Conservation (phyloP, 257 asterid genomes). For the Nicotiana noctiflora region DNA sequence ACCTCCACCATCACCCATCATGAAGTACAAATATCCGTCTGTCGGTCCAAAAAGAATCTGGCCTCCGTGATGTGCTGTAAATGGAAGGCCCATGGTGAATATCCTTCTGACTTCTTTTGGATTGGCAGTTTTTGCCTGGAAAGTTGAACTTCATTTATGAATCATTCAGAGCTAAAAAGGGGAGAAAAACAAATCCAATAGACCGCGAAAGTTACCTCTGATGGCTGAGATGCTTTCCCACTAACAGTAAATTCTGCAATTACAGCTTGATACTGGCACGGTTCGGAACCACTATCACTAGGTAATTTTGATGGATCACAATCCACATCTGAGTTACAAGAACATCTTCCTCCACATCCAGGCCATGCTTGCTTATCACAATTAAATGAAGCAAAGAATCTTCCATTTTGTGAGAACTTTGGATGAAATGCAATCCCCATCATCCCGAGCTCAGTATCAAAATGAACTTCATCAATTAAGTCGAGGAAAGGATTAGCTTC, state of each 20-base stretch:
- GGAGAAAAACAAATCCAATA: neutral
- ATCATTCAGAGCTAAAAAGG: neutral
- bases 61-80: constrained; percentile 68
- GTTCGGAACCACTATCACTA: constrained; percentile 57
- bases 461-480: constrained; percentile 61
- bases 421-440: constrained; percentile 87
- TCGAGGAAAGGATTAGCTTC: constrained; percentile 64
- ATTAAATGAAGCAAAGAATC: constrained; percentile 70
- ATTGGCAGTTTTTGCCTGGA: constrained; percentile 56
- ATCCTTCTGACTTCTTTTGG: constrained; percentile 77
- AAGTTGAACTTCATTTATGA: neutral
- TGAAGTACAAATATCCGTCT: constrained; percentile 86
- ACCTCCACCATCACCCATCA: constrained; percentile 97
- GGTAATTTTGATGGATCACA: constrained; percentile 64
- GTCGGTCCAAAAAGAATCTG: constrained; percentile 89
- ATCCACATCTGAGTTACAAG: constrained; percentile 63
- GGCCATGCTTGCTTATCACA: constrained; percentile 87
- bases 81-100: constrained; percentile 92
- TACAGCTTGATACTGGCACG: constrained; percentile 76
- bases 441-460: constrained; percentile 71
- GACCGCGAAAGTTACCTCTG: constrained; percentile 32
- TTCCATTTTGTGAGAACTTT: constrained; percentile 50
- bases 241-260: constrained; percentile 67
- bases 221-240: constrained; percentile 46
- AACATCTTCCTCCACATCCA: constrained; percentile 73